These are phyloP conservation scores for Scedosporium minutisporum DNA, from an alignment of 2,329 filamentous ascomycete genomes.

Conservation along the genomic window DNA sequence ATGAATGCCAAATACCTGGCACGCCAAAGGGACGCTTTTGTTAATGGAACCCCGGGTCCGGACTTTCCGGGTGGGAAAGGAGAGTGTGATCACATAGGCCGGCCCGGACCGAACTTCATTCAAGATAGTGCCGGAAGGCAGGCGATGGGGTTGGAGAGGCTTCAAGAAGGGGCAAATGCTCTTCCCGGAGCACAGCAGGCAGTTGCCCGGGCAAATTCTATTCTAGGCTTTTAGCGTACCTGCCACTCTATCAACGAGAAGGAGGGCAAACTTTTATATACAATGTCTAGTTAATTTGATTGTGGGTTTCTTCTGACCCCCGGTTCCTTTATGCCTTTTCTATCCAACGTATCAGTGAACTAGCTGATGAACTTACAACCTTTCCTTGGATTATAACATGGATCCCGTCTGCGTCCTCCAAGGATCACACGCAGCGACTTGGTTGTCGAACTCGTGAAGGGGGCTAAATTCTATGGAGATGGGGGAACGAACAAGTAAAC, in stretches of 20 bases:
- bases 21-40: conserved; percentile 62
- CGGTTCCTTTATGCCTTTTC: too few species aligned
- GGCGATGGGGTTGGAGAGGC: conserved; percentile 35
- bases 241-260: not conserved
- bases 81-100: conserved; percentile 44
- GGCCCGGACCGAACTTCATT: conserved; percentile 20
- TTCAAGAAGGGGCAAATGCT: conserved; percentile 13
- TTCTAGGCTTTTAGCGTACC: not conserved
- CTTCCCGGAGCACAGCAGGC: not conserved
- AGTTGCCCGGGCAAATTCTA: not conserved
- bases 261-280: not conserved
- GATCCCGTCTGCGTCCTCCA: too few species aligned
- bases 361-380: too few species aligned
- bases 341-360: too few species aligned
- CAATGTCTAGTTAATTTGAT: not conserved
- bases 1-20: conserved; percentile 62
- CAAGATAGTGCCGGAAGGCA: conserved; percentile 21
- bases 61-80: conserved; percentile 66
- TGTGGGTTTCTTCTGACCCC: too few species aligned
- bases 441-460: too few species aligned
- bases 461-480: too few species aligned
- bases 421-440: too few species aligned
- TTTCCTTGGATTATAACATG: too few species aligned
- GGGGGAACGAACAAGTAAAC: too few species aligned
- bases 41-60: conserved; percentile 55